These are phyloP conservation scores for Viola pubescens DNA, from an alignment of 441 rosid genomes.

Conservation along the genomic window DNA sequence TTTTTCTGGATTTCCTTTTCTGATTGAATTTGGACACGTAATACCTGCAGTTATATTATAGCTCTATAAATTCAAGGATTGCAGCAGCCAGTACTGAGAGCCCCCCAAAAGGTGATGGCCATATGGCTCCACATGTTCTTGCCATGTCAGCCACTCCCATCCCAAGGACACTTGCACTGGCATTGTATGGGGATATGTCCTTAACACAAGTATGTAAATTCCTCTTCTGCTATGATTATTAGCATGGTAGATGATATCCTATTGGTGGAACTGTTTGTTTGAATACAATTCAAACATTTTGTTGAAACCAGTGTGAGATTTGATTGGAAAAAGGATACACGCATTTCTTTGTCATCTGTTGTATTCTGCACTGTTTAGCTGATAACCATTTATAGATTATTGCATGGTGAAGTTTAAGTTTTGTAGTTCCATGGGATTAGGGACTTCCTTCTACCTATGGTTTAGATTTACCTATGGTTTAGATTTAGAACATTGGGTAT, in stretches of 20 bases:
- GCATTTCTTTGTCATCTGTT: no score
- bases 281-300: no score
- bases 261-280: not conserved
- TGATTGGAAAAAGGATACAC: no score
- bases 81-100: conserved; percentile 28
- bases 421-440: no score
- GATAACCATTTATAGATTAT: no score
- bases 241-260: not conserved
- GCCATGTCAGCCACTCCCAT: conserved; percentile 97
- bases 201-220: conserved; percentile 59
- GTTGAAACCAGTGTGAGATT: no score
- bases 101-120: conserved; percentile 38
- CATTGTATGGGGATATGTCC: conserved; percentile 83
- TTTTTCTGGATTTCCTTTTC: conserved; percentile 9
- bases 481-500: no score
- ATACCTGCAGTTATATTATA: conserved; percentile 52
- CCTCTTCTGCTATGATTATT: not conserved
- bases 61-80: conserved; percentile 40
- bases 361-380: no score
- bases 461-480: no score
- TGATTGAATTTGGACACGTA: conserved; percentile 11
- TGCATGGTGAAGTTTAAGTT: no score
- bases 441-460: no score
- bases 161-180: conserved; percentile 93
- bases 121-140: conserved; percentile 95